A percentile compares a stretch with the other conserved stretches of the same genome.
phyloP scores from a whole-genome alignment of 352 stramenopile genomes.

The Globisporangium abappressorium region DNA sequence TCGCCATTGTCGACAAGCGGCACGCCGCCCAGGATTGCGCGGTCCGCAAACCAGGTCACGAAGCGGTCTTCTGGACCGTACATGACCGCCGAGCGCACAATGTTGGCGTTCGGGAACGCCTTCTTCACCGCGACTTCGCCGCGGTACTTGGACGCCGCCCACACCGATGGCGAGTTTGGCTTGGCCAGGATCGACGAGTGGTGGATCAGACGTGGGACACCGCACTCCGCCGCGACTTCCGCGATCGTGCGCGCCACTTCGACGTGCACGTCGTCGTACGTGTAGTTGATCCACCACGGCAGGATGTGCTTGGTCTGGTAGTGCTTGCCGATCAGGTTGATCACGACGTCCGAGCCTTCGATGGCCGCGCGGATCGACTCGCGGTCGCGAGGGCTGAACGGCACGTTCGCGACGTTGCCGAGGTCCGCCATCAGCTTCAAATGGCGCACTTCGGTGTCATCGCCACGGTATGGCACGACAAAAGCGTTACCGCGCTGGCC shows the following conservation, averaged over 20 bases:
- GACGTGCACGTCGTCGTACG: conserved; percentile 96
- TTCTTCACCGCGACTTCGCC: conserved; percentile 86
- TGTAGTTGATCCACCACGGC: conserved; percentile 94
- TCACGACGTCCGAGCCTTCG: conserved; percentile 92
- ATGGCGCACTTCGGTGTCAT: conserved; percentile 93
- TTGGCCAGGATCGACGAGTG: conserved; percentile 78
- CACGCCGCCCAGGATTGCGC: conserved; percentile 69
- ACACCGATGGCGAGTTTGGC: conserved; percentile 80
- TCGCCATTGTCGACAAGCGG: conserved; percentile 93
- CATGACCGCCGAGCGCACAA: conserved; percentile 93
- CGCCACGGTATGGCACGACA: conserved; percentile 89
- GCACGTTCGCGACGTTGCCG: conserved; percentile 82
- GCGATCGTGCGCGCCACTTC: conserved; percentile 85
- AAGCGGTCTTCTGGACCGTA: conserved; percentile 96
- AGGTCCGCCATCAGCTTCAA: conserved; percentile 94
- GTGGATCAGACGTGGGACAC: conserved; percentile 77
- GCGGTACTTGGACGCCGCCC: conserved; percentile 84
- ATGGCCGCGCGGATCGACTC: conserved; percentile 93
- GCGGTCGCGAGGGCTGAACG: conserved; percentile 87
- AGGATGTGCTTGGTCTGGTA: conserved; percentile 96
- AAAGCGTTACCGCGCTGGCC: conserved; percentile 75
- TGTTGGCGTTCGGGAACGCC: conserved; percentile 94
- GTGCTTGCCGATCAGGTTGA: conserved; percentile 98
- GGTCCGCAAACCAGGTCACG: conserved; percentile 89
- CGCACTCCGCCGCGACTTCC: conserved; percentile 74